Evolutionary conservation across 2,329 filamentous ascomycete species (phyloP), one percentile per base, ranked within the genome.

Genomic region (Myrmaecium sp.): DNA sequence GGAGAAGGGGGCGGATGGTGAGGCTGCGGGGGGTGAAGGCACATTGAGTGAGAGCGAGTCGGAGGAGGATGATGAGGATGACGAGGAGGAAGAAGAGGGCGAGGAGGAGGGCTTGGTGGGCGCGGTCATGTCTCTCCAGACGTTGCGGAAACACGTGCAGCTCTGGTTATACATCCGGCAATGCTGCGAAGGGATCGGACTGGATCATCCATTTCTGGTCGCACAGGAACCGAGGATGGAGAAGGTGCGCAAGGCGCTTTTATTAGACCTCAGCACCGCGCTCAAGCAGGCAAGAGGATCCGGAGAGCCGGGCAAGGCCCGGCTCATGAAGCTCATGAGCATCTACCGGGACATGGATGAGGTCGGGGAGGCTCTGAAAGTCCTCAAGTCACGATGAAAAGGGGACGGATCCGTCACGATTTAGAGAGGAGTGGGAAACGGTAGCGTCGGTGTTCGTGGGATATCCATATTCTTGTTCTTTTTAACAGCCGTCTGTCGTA

Each of bases 231-330:
- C 57, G 4, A 55, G 74, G 26, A 47, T 77, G 29, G 45, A 56
- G 19, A 65, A 64, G 38, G 57, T 77, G 14, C 60, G 64, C 32
- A 68, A 69, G 30, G 74, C 70, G 0, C 46, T 80, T 30, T 46
- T 77, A 17, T 52, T 77, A 23, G 74, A 80, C 51, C 49, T 81
- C 17, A 69, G 64, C 30, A 64, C 64, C 21, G 68, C 69, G 4
- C 46, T 78, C 29, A 67, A 69, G 41, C 66, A 73, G 38, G 60
- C 64, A 5, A 62, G 57, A 25, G 40, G 42, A 9, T 41, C 49
- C 14, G 48, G 55, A 9, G 44, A 47, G n/a, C 33, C 36, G 17
- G 55, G 54, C 5, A 43, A 51, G 31, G 42, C 47, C 32, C 41
- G 57, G 37, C 47, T 67, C 14, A 49, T 76, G 42, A 62, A 60